These are phyloP conservation scores for Shiraia bambusicola DNA, from an alignment of 2,329 filamentous ascomycete species.

Conservation along the genomic window DNA sequence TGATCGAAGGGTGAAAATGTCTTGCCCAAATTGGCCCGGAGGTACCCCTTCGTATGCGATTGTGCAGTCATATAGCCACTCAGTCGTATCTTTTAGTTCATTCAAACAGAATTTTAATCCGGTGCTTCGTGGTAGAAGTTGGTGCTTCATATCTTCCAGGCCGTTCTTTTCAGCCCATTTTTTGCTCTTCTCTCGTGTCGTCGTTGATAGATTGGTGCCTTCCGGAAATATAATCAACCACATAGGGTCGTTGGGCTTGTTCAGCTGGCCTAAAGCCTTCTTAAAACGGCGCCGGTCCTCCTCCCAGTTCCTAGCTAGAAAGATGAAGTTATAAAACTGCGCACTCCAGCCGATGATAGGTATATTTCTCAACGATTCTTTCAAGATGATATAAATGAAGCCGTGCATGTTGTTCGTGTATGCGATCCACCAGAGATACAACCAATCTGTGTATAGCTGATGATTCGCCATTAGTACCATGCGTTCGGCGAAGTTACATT, in stretches of 20 bases:
- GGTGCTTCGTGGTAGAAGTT: conserved; percentile 76
- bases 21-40: conserved; percentile 73
- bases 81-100: conserved; percentile 71
- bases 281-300: conserved; percentile 75
- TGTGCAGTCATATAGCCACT: conserved; percentile 90
- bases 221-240: conserved; percentile 89
- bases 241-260: conserved; percentile 74
- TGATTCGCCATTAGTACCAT: conserved; percentile 86
- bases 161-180: conserved; percentile 77
- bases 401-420: conserved; percentile 84
- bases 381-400: conserved; percentile 85
- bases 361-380: conserved; percentile 80
- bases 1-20: conserved; percentile 81
- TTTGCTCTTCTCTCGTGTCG: conserved; percentile 69
- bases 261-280: conserved; percentile 70
- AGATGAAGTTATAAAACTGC: conserved; percentile 87
- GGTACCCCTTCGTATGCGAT: conserved; percentile 93
- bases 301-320: conserved; percentile 86
- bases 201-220: conserved; percentile 76
- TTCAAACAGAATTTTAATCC: conserved; percentile 78
- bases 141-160: conserved; percentile 70
- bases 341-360: conserved; percentile 79
- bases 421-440: conserved; percentile 93
- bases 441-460: conserved; percentile 86
- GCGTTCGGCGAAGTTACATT: conserved; percentile 79